A percentile compares a stretch with the other conserved stretches of the same genome.
phyloP scores from a whole-genome alignment of 768 basidiomycete genomes.

The Podaxis carcinomalis region DNA sequence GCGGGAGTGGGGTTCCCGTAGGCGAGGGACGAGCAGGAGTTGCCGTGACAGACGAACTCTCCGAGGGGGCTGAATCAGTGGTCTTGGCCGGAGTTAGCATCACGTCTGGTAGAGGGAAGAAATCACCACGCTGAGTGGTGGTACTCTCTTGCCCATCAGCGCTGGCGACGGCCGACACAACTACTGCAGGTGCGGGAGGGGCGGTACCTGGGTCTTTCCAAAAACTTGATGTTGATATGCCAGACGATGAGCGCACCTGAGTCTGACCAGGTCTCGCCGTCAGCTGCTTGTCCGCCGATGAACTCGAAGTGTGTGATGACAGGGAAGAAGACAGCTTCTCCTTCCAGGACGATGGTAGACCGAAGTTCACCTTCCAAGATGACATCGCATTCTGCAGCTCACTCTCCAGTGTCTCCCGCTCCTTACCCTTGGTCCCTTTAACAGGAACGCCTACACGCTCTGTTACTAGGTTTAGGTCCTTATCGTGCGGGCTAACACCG shows the following conservation, averaged over 20 bases:
- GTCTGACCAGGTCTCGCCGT: conserved; percentile 18
- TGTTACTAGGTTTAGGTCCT: not conserved
- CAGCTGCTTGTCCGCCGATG: conserved; percentile 28
- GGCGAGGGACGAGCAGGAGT: conserved; percentile 40
- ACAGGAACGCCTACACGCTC: conserved; percentile 21
- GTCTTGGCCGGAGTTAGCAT: not conserved
- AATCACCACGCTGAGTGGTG: conserved; percentile 21
- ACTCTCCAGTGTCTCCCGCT: conserved; percentile 24
- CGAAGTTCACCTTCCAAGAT: conserved; percentile 31
- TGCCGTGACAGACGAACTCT: conserved; percentile 36
- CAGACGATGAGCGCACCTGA: conserved; percentile 25
- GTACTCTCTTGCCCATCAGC: conserved; percentile 40
- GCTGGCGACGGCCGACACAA: conserved; percentile 45
- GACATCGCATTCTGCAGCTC: conserved; percentile 30
- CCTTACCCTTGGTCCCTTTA: conserved; percentile 29
- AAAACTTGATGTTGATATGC: conserved; percentile 30
- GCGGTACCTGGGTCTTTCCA: conserved; percentile 52
- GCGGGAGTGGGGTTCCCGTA: conserved; percentile 25
- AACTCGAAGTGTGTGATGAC: conserved; percentile 33
- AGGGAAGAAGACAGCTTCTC: conserved; percentile 31
- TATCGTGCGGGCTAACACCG: not conserved
- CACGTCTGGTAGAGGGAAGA: conserved; percentile 7
- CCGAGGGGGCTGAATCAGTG: conserved; percentile 21
- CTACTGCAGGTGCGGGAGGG: conserved; percentile 49
- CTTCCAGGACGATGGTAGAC: conserved; percentile 31